phyloP scores from a whole-genome alignment of 2,329 filamentous ascomycete species.

The Grosmannia serpens region DNA sequence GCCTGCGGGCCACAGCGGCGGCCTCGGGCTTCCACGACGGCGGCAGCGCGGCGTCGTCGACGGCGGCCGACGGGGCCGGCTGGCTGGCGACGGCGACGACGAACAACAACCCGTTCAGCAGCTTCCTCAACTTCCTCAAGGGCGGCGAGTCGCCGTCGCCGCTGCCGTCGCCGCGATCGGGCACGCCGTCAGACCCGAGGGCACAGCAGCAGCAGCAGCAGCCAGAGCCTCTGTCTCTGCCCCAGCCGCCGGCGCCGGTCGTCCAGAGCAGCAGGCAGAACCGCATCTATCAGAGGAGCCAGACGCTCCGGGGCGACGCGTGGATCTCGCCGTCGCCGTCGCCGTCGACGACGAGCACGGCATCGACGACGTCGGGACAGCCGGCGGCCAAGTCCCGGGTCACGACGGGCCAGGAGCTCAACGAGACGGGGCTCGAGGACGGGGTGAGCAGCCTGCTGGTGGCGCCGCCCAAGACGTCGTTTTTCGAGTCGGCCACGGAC shows the following conservation, averaged over 20 bases:
- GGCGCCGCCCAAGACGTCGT: conserved; percentile 78
- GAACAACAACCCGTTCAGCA: conserved; percentile 45
- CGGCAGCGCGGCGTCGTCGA: conserved; percentile 1
- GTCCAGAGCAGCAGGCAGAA: conserved; percentile 36
- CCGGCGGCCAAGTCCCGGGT: conserved; percentile 23
- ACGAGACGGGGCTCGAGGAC: conserved; percentile 15
- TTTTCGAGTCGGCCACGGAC: conserved; percentile 92
- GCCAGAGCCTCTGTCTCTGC: background rate
- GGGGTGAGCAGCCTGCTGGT: conserved; percentile 31
- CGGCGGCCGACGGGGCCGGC: conserved; percentile 12
- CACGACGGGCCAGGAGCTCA: conserved; percentile 37
- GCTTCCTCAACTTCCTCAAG: conserved; percentile 49
- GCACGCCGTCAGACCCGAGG: background rate
- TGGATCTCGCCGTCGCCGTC: conserved; percentile 18
- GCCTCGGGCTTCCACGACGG: conserved; percentile 11
- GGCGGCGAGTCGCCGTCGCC: conserved; percentile 39
- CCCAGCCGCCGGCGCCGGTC: background rate
- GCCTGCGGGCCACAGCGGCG: conserved; percentile 34
- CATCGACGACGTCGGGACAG: background rate
- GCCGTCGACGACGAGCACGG: background rate
- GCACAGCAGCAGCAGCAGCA: background rate
- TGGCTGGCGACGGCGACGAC: conserved; percentile 21
- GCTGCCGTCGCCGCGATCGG: conserved; percentile 20
- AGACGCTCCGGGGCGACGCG: conserved; percentile 48
- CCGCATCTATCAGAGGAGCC: conserved; percentile 65